Evolutionary conservation across 2,329 filamentous ascomycete genomes (phyloP), one percentile per base, ranked within the genome.

Genomic region (Exophiala oligosperma): DNA sequence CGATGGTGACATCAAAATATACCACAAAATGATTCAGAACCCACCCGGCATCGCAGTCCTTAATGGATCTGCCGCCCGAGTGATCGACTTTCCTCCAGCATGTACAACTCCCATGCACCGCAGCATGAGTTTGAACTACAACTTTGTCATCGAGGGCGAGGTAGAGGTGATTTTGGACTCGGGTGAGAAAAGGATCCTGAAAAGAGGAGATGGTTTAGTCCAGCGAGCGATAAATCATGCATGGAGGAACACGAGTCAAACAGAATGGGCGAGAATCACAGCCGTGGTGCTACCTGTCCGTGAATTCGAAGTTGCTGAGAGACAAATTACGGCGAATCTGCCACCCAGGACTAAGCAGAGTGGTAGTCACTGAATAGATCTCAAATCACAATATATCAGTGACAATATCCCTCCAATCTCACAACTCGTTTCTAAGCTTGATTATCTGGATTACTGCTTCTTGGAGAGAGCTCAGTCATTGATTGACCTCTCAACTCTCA

Each of bases 71-170:
- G 54, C 48, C 9, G 47, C 48, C 17, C 28, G 54, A n/a, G 11
- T 51, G 6, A 77, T 81, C 28, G 79, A 81, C 61, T 78, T 81
- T 63, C 69, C 70, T 0, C 79, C 79, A 0, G 69, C 66, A 2
- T 71, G 72, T 28, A 66, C 67, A 14, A 72, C 72, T 12, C 67
- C 76, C 12, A 79, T 82, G 73, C 82, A 84, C 62, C 75, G 81
- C n/a, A 83, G 81, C 1, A 73, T 79, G 60, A 79, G 74, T 28
- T 68, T 84, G 4, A 81, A 84, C 63, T 83, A 79, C 59, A 81
- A 80, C 1, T 72, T 83, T 50, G 74, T 84, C 1, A 63, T 84
- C 5, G 80, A 84, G 60, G 82, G 82, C 1, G 72, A 76, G 63
- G 64, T 84, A 23, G 78, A 81, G 58, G 72, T 83, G 66, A 53